A percentile compares a stretch with the other conserved stretches of the same genome.
These are phyloP conservation scores for Veloboletus limbatus DNA, from an alignment of 1,284 basidiomycete species.

Conservation along the genomic window DNA sequence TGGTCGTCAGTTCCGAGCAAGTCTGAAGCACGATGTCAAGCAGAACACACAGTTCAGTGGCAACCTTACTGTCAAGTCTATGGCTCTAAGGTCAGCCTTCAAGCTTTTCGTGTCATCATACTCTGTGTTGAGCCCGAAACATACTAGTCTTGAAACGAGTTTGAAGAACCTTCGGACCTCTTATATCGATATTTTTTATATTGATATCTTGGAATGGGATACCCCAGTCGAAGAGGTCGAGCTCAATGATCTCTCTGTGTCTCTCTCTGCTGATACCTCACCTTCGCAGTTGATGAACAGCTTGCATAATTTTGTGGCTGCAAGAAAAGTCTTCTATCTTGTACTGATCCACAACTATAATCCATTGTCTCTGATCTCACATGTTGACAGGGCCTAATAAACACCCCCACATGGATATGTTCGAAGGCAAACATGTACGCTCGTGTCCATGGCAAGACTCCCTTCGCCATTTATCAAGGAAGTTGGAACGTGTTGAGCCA, in stretches of 20 bases:
- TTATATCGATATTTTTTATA: constrained; percentile 42
- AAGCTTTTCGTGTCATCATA: neutral
- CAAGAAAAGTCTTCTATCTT: constrained; percentile 47
- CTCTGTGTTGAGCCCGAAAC: neutral
- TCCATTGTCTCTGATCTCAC: constrained; percentile 7
- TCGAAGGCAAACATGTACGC: constrained; percentile 52
- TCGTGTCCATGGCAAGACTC: constrained; percentile 42
- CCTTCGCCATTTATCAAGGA: constrained; percentile 56
- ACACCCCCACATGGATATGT: constrained; percentile 55
- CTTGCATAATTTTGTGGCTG: constrained; percentile 42
- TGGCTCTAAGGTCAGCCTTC: constrained; percentile 26
- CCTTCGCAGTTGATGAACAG: constrained; percentile 36
- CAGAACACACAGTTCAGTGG: constrained; percentile 34
- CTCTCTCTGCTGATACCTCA: neutral
- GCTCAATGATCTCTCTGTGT: neutral
- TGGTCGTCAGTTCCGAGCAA: constrained; percentile 29
- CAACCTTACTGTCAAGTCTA: constrained; percentile 30
- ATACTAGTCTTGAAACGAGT: constrained; percentile 29
- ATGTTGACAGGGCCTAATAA: constrained; percentile 32
- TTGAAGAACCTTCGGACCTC: constrained; percentile 43
- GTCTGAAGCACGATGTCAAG: constrained; percentile 24
- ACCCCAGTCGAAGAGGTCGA: constrained; percentile 45
- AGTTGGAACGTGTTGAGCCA: constrained; percentile 46
- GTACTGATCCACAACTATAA: constrained; percentile 15
- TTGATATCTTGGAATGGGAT: constrained; percentile 45